Base-by-base conservation (phyloP, 257 asterid genomes). In the Rubia yunnanensis region DNA sequence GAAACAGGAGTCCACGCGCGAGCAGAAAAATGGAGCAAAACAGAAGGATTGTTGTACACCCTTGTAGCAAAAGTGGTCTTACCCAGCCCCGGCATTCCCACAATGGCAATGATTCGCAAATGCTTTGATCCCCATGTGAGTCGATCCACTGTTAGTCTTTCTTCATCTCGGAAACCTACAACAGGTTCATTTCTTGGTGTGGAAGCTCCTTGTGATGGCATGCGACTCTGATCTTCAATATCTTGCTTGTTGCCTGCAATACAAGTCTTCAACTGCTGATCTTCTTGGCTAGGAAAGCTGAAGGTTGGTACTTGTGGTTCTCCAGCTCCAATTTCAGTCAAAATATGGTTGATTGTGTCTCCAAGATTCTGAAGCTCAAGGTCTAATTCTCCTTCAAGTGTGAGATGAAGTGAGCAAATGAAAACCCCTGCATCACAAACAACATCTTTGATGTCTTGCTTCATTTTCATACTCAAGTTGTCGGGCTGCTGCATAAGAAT, bases 51-150 rank as follows among this genome's bases (percentile, higher is more conserved):
- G 24, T 39, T 27, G 49, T 1, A 55, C 0, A 67, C 64, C 27
- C 23, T 55, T 2, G 15, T 56, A 7, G 71, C 71, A 2, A 67
- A 17, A 5, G 64, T 67, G 11, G 71, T 67, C 56, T 67, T 67
- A 5, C 71, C 71, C 3, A 55, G n/a, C 1, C 71, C 71, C 5
- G 56, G 28, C 71, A 55, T 55, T 26, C 71, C 71, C 59, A 38
- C 41, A 38, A 67, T 67, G 3, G 55, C 26, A 24, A 54, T 9
- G 5, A 54, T 24, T 1, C 18, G 5, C 60, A 54, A 23, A 13
- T 54, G 13, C 13, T 2, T 2, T 22, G 60, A 54, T 23, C 60
- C 31, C 27, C 60, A 7, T 10, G 26, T 23, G 32, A 54, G 60
- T 9, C 10, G 60, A 1, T 54, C 60, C 32, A n/a, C 14, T 2